Conservation (phyloP, 306 rosid species). For the Sicyos edulis region DNA sequence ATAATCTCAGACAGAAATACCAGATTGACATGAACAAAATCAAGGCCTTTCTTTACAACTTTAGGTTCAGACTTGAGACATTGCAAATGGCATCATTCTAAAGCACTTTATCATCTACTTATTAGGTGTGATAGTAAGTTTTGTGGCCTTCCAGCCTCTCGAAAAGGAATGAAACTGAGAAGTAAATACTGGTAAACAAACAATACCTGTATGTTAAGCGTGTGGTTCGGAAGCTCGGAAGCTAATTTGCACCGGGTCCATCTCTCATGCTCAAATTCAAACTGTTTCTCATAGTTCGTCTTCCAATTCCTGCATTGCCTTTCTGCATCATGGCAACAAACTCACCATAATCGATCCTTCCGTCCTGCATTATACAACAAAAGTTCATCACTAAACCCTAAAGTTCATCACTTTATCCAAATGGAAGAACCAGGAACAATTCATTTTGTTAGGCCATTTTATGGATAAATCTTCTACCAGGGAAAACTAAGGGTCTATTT, state of each 20-base stretch:
- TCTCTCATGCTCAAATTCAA: slow-evolving; percentile 63
- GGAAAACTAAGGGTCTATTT: background rate
- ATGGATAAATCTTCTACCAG: background rate
- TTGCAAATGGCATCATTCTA: slow-evolving; percentile 4
- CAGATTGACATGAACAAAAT: background rate
- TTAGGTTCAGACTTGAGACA: background rate
- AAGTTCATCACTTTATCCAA: background rate
- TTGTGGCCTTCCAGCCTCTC: background rate
- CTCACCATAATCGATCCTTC: slow-evolving; percentile 69
- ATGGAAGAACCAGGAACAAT: background rate
- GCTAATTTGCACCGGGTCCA: slow-evolving; percentile 25
- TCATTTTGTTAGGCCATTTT: background rate
- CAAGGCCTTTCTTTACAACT: background rate
- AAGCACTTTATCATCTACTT: background rate
- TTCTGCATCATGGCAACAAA: slow-evolving; percentile 79
- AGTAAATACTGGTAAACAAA: background rate
- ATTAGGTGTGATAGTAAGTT: background rate
- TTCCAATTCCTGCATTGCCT: slow-evolving; percentile 67
- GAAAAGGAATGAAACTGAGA: background rate
- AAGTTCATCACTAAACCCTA: background rate
- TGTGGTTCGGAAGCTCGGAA: background rate
- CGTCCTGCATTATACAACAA: slow-evolving; percentile 40
- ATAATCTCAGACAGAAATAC: background rate
- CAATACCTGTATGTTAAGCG: slow-evolving; percentile 6
- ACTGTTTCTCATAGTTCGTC: slow-evolving; percentile 46